Evolutionary conservation across 2,329 filamentous ascomycete species (phyloP).

Genomic region (Pochonia chlamydosporia): DNA sequence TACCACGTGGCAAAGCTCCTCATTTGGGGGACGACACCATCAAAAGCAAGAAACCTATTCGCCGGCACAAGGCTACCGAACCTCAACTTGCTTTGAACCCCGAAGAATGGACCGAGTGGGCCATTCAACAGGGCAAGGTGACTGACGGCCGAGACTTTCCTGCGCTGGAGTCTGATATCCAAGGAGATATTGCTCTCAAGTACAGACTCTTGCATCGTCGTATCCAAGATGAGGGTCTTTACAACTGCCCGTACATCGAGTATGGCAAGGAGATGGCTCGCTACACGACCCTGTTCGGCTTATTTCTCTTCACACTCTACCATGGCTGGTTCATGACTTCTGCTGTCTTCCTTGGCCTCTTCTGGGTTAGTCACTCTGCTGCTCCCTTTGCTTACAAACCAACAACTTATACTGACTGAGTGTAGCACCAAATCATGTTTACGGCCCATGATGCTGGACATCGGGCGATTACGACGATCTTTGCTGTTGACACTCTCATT

Average conservation of each 20-base stretch:
- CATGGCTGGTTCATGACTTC: constrained; percentile 52
- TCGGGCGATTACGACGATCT: constrained; percentile 55
- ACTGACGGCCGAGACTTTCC: constrained; percentile 38
- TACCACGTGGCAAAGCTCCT: constrained; percentile 2
- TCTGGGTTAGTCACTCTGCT: constrained; percentile 43
- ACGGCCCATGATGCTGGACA: constrained; percentile 61
- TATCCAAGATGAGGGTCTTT: constrained; percentile 49
- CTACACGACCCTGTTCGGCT: constrained; percentile 43
- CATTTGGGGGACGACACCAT: neutral
- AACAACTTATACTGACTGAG: constrained; percentile 13
- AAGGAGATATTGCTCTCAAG: constrained; percentile 47
- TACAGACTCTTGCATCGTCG: constrained; percentile 52
- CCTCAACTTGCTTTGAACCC: constrained; percentile 8
- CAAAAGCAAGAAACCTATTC: neutral
- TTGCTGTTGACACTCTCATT: constrained; percentile 52
- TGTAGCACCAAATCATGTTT: constrained; percentile 63
- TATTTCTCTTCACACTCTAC: constrained; percentile 40
- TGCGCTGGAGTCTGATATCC: constrained; percentile 46
- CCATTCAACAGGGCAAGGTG: constrained; percentile 26
- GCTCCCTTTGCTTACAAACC: neutral
- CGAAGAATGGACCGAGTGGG: constrained; percentile 28
- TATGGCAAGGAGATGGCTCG: constrained; percentile 55
- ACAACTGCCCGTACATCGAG: constrained; percentile 51
- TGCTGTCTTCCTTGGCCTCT: constrained; percentile 52
- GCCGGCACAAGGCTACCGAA: neutral